A percentile compares a stretch with the other conserved stretches of the same genome.
Evolutionary conservation across 2,329 filamentous ascomycete genomes (phyloP).

Genomic region (Fusarium nodosum): DNA sequence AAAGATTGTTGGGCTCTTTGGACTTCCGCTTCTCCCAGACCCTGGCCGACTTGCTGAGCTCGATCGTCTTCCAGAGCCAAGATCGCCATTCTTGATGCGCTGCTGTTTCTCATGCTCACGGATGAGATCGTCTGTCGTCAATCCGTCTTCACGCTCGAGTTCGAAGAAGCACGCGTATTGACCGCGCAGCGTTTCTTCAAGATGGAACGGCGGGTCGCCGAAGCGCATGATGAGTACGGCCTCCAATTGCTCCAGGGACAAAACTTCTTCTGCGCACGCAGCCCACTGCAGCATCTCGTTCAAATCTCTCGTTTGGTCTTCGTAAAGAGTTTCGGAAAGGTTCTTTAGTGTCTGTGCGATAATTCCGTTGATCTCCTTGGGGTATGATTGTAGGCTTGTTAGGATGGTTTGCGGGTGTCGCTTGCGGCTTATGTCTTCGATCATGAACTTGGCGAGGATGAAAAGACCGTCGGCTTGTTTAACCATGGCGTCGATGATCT

Average conservation of each 20-base stretch:
- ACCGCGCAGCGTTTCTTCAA: constrained; percentile 60
- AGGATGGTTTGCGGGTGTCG: constrained; percentile 61
- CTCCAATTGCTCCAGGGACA: constrained; percentile 61
- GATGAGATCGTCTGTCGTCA: constrained; percentile 59
- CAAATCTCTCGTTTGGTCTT: constrained; percentile 58
- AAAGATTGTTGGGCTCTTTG: constrained; percentile 29
- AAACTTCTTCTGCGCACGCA: constrained; percentile 59
- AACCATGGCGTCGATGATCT: constrained; percentile 58
- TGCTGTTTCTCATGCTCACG: constrained; percentile 55
- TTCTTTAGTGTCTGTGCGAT: constrained; percentile 58
- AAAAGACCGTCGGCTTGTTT: constrained; percentile 62
- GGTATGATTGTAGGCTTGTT: constrained; percentile 60
- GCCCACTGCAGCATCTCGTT: constrained; percentile 64
- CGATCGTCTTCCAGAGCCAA: constrained; percentile 34
- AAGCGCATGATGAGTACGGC: constrained; percentile 59
- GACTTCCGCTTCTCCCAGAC: constrained; percentile 39
- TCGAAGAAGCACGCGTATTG: constrained; percentile 64
- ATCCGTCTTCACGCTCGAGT: constrained; percentile 60
- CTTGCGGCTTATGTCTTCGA: constrained; percentile 63
- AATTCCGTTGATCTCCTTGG: constrained; percentile 60
- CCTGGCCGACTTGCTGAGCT: constrained; percentile 45
- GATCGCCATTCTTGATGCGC: constrained; percentile 38
- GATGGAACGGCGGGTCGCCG: constrained; percentile 57
- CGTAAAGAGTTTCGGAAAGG: constrained; percentile 57
- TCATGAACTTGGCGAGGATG: constrained; percentile 64